Base-by-base conservation (phyloP, 2,329 filamentous ascomycete species). In the Fusarium pseudonygamai region DNA sequence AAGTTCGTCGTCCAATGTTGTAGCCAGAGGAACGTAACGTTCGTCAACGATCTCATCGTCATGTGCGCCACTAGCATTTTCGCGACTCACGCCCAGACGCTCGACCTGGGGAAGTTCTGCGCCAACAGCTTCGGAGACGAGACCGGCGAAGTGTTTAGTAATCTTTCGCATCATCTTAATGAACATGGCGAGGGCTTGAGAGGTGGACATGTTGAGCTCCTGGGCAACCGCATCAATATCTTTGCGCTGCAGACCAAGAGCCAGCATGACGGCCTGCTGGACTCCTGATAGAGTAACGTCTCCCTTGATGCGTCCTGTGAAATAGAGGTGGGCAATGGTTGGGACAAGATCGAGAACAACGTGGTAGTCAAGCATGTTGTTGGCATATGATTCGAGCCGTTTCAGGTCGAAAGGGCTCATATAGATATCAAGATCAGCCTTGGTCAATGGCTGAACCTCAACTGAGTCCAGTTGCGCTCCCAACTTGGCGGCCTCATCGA, bases 321-420 rank as follows among this genome's bases (percentile, higher is more conserved):
- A 99, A 85, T 96, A 98, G 32, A 97, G 88, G 30, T 87, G 87
- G 3, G 96, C 92, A 71, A 99, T 91, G 4, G 87, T 89, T 0
- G 96, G 96, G 63, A 99, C 87, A 79, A 99, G 90, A 80, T 99
- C 97, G 34, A 98, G 88, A 62, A 99, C 96, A 76, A 98, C 95
- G 79, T 98, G 97, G 85, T 98, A 97, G 83, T 99, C 97, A 46
- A 99, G 90, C 88, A 98, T 93, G 83, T 97, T 97, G 83, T 97
- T 97, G 22, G 96, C 94, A 78, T 99, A 99, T 47, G 93, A 95
- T 80, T 98, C 96, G 7, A 99, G 87, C 34, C 96, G 92, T 85
- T 98, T 98, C 71, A 98, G 89, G 81, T 99, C 96, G 80, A 96
- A 98, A 0, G 96, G 95, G 7, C 93, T 94, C 81, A 99, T 89